Evolutionary conservation across 352 stramenopile genomes (phyloP), one percentile per base, ranked within the genome.

Genomic region (Phytopythium ostracodes): DNA sequence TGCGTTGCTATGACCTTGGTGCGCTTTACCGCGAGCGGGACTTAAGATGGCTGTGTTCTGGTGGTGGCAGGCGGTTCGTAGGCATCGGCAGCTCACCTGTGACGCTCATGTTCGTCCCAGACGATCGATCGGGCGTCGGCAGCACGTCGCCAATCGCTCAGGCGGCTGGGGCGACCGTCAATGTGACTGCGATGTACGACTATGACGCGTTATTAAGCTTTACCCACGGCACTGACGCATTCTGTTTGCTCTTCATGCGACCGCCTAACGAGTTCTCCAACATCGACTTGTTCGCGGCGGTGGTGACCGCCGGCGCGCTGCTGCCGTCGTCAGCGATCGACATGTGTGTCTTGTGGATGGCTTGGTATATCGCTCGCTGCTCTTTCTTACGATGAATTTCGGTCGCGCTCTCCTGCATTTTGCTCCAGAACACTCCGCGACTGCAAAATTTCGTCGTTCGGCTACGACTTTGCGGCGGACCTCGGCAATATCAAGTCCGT

Each of bases 391-490:
- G n/a, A n/a, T n/a, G n/a, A n/a, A n/a, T n/a, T n/a, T 29, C 18
- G 5, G 29, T 52, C 8, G 46, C 25, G 49, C 12, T 10, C 1
- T 38, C 7, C 10, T 38, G 33, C 6, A 33, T 65, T 63, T 33
- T 40, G n/a, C 20, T 17, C 44, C 52, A 81, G 73, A 24, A 75
- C 68, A 17, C 59, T 84, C 55, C 64, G 66, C 33, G 76, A 73
- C 29, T 81, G 71, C 55, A 81, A 75, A 46, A 71, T 84, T 25
- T 68, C 58, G n/a, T 68, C 35, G n/a, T 73, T 80, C 46, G 65
- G 63, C 1, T 72, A 65, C 31, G 63, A 74, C 31, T 80, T 84
- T 52, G 56, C 68, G 8, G 29, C 36, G n/a, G 58, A 52, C 20
- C 42, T 73, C 46, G 62, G 62, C 44, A 69, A 60, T 15, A 27